These are phyloP conservation scores for Aspergillus baeticus DNA, from an alignment of 495 filamentous ascomycete genomes.

Conservation along the genomic window DNA sequence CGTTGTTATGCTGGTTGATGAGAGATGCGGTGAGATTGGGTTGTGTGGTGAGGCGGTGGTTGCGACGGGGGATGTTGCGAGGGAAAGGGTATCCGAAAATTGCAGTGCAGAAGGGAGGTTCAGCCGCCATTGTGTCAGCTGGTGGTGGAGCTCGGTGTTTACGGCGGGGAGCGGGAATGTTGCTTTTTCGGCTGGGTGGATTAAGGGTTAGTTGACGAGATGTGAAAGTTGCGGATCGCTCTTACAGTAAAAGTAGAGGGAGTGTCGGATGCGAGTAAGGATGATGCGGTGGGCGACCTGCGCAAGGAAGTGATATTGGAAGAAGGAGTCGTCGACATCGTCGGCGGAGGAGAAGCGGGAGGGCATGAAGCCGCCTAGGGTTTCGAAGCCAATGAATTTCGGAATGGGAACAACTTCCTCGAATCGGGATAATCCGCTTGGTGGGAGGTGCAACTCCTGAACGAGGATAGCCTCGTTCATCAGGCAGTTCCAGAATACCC, in stretches of 20 bases:
- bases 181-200: slow-evolving; percentile 40
- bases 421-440: slow-evolving; percentile 43
- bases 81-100: slow-evolving; percentile 30
- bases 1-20: slow-evolving; percentile 7
- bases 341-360: slow-evolving; percentile 29
- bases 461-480: slow-evolving; percentile 51
- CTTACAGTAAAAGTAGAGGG: slow-evolving; percentile 49
- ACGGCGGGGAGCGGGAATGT: slow-evolving; percentile 45
- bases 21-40: slow-evolving; percentile 12
- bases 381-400: slow-evolving; percentile 47
- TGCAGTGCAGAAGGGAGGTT: slow-evolving; percentile 44
- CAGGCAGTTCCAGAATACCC: slow-evolving; percentile 49
- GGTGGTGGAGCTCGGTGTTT: slow-evolving; percentile 45
- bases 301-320: slow-evolving; percentile 50
- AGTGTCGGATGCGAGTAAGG: slow-evolving; percentile 47
- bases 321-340: slow-evolving; percentile 45
- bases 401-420: slow-evolving; percentile 48
- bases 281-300: slow-evolving; percentile 51
- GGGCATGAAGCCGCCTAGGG: slow-evolving; percentile 34
- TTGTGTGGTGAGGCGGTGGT: slow-evolving; percentile 22
- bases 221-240: not conserved
- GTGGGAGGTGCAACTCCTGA: slow-evolving; percentile 47
- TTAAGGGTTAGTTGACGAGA: not conserved
- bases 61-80: slow-evolving; percentile 26
- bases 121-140: slow-evolving; percentile 47